These are phyloP conservation scores for Leccinellum rugosiceps DNA, from an alignment of 768 basidiomycete genomes.

Conservation along the genomic window DNA sequence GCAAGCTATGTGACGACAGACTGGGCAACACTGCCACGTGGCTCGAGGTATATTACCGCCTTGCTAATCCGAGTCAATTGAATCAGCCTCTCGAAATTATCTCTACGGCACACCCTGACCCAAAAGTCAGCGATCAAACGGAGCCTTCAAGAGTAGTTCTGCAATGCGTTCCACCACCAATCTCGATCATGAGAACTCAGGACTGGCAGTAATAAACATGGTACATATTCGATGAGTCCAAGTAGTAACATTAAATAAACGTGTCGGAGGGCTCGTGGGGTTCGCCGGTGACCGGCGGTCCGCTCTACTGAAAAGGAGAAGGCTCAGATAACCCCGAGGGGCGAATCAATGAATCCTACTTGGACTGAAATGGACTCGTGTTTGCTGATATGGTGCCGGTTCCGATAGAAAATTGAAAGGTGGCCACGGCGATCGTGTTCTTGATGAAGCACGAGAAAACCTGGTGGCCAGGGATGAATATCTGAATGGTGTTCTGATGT, in stretches of 20 bases:
- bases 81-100: slow-evolving; percentile 14
- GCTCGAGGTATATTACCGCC: background rate
- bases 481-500: slow-evolving; percentile 19
- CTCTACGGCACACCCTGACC: background rate
- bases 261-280: slow-evolving; percentile 32
- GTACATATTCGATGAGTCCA: slow-evolving; percentile 16
- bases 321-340: slow-evolving; percentile 29
- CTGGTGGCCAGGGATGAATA: slow-evolving; percentile 30
- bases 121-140: slow-evolving; percentile 1
- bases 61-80: slow-evolving; percentile 7
- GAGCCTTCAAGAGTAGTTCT: background rate
- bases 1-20: background rate
- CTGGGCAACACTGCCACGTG: slow-evolving; percentile 11
- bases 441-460: slow-evolving; percentile 33
- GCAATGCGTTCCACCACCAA: slow-evolving; percentile 3
- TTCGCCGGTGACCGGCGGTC: slow-evolving; percentile 24
- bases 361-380: slow-evolving; percentile 21
- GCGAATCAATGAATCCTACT: slow-evolving; percentile 28
- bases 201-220: slow-evolving; percentile 10
- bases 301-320: slow-evolving; percentile 16
- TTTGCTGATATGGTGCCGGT: slow-evolving; percentile 25
- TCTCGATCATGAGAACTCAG: slow-evolving; percentile 29
- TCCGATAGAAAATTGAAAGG: slow-evolving; percentile 30
- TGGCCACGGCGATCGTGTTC: slow-evolving; percentile 30
- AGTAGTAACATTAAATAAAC: slow-evolving; percentile 29